These are phyloP conservation scores for Cyberlindnera amylophila DNA, from an alignment of 805 yeast species.

Conservation along the genomic window DNA sequence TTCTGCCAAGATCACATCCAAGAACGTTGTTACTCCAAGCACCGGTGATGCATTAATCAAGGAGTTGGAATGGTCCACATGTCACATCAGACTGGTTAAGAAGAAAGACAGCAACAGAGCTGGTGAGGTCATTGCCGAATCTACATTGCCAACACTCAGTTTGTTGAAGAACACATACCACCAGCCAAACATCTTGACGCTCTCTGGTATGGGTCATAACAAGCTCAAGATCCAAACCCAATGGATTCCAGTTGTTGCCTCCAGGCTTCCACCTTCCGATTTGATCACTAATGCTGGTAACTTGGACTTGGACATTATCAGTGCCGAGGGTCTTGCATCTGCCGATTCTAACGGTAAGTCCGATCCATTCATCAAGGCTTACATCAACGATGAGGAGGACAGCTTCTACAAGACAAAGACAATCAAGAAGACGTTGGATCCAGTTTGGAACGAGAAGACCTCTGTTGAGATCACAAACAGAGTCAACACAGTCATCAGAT, in stretches of 20 bases:
- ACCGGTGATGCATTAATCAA: constrained; percentile 75
- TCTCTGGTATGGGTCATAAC: constrained; percentile 50
- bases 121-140: constrained; percentile 57
- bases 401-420: constrained; percentile 70
- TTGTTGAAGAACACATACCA: constrained; percentile 63
- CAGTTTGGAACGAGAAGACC: constrained; percentile 80
- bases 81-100: constrained; percentile 58
- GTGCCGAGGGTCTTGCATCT: constrained; percentile 67
- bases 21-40: constrained; percentile 36
- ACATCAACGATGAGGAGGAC: constrained; percentile 57
- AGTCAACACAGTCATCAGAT: constrained; percentile 51
- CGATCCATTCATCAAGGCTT: constrained; percentile 81
- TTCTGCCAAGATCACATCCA: constrained; percentile 44
- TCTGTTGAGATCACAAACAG: constrained; percentile 56
- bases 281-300: constrained; percentile 71
- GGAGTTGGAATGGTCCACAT: constrained; percentile 72
- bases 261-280: constrained; percentile 68
- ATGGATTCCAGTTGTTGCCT: constrained; percentile 71
- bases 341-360: constrained; percentile 93
- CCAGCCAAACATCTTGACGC: constrained; percentile 51
- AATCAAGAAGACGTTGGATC: constrained; percentile 81
- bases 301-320: constrained; percentile 54
- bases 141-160: constrained; percentile 61
- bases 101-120: constrained; percentile 50
- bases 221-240: constrained; percentile 58